These are phyloP conservation scores for Papiliotrema fonsecae DNA, from an alignment of 1,284 basidiomycete genomes.

Conservation along the genomic window DNA sequence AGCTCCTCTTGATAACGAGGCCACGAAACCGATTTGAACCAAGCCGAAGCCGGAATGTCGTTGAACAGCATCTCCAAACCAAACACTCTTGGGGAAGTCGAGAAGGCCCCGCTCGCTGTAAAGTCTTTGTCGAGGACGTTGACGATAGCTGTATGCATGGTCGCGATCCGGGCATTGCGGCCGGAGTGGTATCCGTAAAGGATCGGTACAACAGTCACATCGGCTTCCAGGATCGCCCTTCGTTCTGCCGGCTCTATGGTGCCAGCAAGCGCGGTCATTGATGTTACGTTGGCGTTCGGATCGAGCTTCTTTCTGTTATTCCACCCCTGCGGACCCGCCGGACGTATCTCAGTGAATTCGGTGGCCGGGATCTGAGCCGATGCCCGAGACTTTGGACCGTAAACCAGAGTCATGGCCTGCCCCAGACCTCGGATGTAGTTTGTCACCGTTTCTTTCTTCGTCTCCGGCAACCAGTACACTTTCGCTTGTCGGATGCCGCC, in stretches of 20 bases:
- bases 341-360: constrained; percentile 13
- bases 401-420: neutral
- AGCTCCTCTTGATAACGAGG: constrained; percentile 28
- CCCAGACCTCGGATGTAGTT: constrained; percentile 2
- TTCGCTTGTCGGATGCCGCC: constrained; percentile 27
- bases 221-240: constrained; percentile 21
- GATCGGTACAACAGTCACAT: constrained; percentile 22
- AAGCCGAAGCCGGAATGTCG: constrained; percentile 30
- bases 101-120: constrained; percentile 16
- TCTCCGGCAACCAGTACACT: constrained; percentile 22
- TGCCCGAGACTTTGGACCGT: neutral
- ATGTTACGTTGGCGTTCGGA: neutral
- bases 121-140: constrained; percentile 10
- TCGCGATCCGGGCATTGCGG: constrained; percentile 22
- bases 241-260: constrained; percentile 2
- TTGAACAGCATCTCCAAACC: constrained; percentile 32
- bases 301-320: no score
- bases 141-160: constrained; percentile 27
- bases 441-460: constrained; percentile 12
- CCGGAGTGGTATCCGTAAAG: constrained; percentile 33
- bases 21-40: constrained; percentile 19
- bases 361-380: constrained; percentile 5
- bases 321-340: neutral
- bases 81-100: constrained; percentile 27
- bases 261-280: neutral